Conservation (phyloP, 2,329 filamentous ascomycete species). For the Colletotrichum caudatum region DNA sequence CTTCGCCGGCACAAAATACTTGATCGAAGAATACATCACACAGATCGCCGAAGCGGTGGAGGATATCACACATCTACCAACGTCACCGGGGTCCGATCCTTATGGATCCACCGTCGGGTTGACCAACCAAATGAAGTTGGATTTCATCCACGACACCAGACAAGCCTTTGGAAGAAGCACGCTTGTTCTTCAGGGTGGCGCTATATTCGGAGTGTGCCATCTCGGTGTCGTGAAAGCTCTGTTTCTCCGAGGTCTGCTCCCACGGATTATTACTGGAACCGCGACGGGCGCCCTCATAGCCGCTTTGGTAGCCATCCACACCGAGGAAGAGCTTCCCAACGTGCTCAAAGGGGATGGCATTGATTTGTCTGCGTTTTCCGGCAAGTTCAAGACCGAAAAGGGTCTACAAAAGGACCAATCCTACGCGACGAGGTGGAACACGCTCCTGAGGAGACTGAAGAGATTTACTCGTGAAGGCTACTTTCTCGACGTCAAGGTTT, state of each 20-base stretch:
- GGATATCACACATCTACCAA: slow-evolving; percentile 77
- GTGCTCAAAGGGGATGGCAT: slow-evolving; percentile 85
- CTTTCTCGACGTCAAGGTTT: slow-evolving; percentile 82
- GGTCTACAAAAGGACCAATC: slow-evolving; percentile 52
- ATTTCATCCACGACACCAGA: slow-evolving; percentile 87
- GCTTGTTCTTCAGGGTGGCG: slow-evolving; percentile 88
- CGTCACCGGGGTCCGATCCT: slow-evolving; percentile 58
- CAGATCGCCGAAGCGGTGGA: slow-evolving; percentile 85
- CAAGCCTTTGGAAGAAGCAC: slow-evolving; percentile 90
- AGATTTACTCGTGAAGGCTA: slow-evolving; percentile 83
- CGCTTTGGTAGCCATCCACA: slow-evolving; percentile 87
- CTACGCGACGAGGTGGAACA: slow-evolving; percentile 63
- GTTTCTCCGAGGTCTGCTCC: slow-evolving; percentile 82
- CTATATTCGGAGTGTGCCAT: slow-evolving; percentile 92
- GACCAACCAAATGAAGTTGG: slow-evolving; percentile 82
- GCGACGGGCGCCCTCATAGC: slow-evolving; percentile 92
- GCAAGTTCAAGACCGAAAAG: slow-evolving; percentile 48
- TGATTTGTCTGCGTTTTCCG: slow-evolving; percentile 80
- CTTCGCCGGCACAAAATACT: slow-evolving; percentile 87
- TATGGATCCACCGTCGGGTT: slow-evolving; percentile 56
- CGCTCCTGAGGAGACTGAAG: slow-evolving; percentile 72
- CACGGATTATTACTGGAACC: slow-evolving; percentile 91
- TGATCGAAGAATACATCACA: slow-evolving; percentile 92
- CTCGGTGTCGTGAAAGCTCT: slow-evolving; percentile 91
- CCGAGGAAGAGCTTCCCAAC: slow-evolving; percentile 82